Percentiles rank a stretch among this genome's conserved stretches.
Evolutionary conservation across 352 stramenopile species (phyloP).

Genomic region (Elongisporangium prolatum): DNA sequence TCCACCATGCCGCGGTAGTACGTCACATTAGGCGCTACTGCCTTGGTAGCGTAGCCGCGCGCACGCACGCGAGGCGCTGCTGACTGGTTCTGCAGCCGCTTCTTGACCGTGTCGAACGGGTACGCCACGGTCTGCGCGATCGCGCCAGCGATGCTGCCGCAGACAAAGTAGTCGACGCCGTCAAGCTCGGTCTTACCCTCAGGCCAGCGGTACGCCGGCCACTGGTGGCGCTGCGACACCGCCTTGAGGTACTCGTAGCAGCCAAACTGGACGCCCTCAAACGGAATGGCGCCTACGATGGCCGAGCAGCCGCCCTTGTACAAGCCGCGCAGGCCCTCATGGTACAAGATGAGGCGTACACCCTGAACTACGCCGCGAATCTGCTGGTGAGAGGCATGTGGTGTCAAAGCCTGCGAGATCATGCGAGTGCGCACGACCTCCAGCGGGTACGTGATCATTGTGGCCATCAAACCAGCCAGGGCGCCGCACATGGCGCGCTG

Average conservation of each 20-base stretch:
- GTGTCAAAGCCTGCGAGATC: constrained; percentile 48
- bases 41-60: constrained; percentile 9
- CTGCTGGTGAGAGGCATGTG: constrained; percentile 23
- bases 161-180: constrained; percentile 72
- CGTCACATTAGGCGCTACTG: constrained; percentile 11
- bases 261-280: constrained; percentile 80
- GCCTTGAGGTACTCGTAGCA: constrained; percentile 81
- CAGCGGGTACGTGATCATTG: constrained; percentile 72
- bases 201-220: constrained; percentile 57
- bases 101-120: constrained; percentile 84
- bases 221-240: constrained; percentile 35
- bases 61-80: constrained; percentile 16
- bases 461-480: constrained; percentile 58
- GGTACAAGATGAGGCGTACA: constrained; percentile 46
- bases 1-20: constrained; percentile 72
- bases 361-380: constrained; percentile 61
- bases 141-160: constrained; percentile 62
- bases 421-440: constrained; percentile 81
- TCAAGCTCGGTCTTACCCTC: constrained; percentile 65
- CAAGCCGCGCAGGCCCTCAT: constrained; percentile 62
- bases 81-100: constrained; percentile 64
- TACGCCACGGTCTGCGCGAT: constrained; percentile 82
- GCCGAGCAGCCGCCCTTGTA: constrained; percentile 68
- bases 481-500: constrained; percentile 58
- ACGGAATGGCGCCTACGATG: constrained; percentile 68